Base-by-base conservation (phyloP, 2,329 filamentous ascomycete species). In the Trematosphaeria pertusa region DNA sequence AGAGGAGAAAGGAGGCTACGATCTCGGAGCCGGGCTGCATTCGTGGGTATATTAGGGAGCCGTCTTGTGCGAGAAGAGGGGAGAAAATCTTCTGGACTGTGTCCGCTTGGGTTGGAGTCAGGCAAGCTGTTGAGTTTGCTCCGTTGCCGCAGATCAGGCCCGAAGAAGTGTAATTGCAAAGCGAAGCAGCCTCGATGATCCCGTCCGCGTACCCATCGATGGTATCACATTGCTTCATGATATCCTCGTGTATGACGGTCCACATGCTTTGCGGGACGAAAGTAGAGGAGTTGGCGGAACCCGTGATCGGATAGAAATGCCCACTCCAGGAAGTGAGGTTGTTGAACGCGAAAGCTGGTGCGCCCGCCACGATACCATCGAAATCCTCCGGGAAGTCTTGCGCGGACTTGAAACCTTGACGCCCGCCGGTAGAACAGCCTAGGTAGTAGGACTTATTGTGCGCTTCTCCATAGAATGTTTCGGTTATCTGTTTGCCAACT, bases 201-300 rank as follows among this genome's bases (percentile, higher is more conserved):
- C 76, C 76, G 56, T 82, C 80, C 8, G 65, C 59, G 10, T 74
- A 72, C 14, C 77, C 76, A 52, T 82, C 80, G 5, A 79, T 63
- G 3, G 57, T 56, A 52, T 82, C 79, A 57, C 80, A 82, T 57
- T 81, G 78, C 10, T 69, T 65, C 22, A 81, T 51, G 26, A 79
- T 67, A 37, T 75, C 73, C 12, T 65, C 50, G 45, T 78, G 72
- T 4, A 70, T 48, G 1, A 67, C 59, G 10, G 63, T 53, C 77
- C 77, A 80, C 22, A 74, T 48, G 11, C 60, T 49, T 24, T 50
- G 14, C 1, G 71, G 68, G 19, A 79, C 64, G 52, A 76, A 79
- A 4, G 56, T 75, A 45, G 53, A 61, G 47, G 56, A 73, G 28
- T 50, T 57, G 12, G 49, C 34, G 14, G 56, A 49, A 22, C 65